Evolutionary conservation across 2,329 filamentous ascomycete genomes (phyloP), one percentile per base, ranked within the genome.

Genomic region (Lojkania enalia): DNA sequence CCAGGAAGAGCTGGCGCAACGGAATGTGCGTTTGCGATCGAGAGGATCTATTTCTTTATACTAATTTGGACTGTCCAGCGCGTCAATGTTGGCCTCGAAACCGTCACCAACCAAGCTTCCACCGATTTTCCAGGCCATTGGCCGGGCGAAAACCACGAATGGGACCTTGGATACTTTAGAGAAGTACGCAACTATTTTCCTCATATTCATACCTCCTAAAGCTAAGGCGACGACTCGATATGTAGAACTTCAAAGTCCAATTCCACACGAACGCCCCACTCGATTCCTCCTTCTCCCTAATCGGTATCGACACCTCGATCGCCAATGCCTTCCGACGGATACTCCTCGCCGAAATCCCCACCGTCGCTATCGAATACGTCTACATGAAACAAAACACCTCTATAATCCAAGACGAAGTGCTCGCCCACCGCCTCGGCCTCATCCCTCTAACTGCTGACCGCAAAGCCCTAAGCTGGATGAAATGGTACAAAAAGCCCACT

Each of bases 301-400:
- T 96, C 60, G 91, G 92, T 58, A 75, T 96, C 60, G 94, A 99
- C 69, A 90, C 94, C 63, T 86, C 90, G 42, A 84, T 99, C 67
- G 90, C 94, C 64, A 99, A 99, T 70, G 94, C 95, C 64, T 96
- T 97, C 77, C 90, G 94, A 49, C 90, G 94, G 61, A 97, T 97
- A 61, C 81, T 97, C 62, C 87, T 99, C 70, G 82, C 92, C 57
- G 95, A 99, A 76, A 88, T 99, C 41, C 90, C 92, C 14, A 94
- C 90, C 2, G 81, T 99, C 35, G 94, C 95, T 57, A 91, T 99
- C 63, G 94, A 99, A 77, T 86, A 84, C 52, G 89, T 95, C 67
- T 99, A 87, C 74, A 85, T 97, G 54, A 82, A 89, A 68, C 95
- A 96, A 77, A 99, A 99, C 77, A 97, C 92, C 39, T 96, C 90